A percentile compares a stretch with the other conserved stretches of the same genome.
phyloP scores from a whole-genome alignment of 2,329 filamentous ascomycete genomes.

The Cercospora sojina region DNA sequence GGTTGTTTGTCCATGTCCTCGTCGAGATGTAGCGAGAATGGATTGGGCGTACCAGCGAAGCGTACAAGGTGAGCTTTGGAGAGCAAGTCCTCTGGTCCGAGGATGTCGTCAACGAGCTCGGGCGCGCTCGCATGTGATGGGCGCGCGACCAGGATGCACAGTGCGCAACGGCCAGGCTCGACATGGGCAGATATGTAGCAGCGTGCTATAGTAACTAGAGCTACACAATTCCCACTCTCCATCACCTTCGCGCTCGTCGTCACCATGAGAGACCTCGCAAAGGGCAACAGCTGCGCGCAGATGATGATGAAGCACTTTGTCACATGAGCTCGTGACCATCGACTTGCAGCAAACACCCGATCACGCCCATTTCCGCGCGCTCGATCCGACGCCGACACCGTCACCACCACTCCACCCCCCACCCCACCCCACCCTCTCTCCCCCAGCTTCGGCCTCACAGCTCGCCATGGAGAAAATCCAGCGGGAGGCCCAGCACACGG shows the following conservation, averaged over 20 bases:
- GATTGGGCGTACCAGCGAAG: too few species aligned
- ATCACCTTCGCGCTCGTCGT: neutral
- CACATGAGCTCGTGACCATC: conserved; percentile 4
- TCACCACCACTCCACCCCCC: neutral
- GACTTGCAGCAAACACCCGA: neutral
- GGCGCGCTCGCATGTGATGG: conserved; percentile 3
- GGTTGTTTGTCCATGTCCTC: neutral
- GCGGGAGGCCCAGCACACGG: conserved; percentile 57
- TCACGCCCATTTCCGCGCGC: neutral
- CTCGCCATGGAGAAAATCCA: conserved; percentile 21
- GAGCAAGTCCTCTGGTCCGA: neutral
- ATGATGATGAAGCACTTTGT: neutral
- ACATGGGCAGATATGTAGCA: neutral
- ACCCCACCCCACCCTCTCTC: neutral
- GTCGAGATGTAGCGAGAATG: neutral
- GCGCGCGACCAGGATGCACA: neutral
- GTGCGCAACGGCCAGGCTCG: neutral
- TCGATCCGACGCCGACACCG: neutral
- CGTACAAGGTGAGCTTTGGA: neutral
- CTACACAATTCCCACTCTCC: neutral
- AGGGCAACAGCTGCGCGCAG: conserved; percentile 9
- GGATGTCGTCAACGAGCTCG: conserved; percentile 10
- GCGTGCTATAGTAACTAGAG: too few species aligned
- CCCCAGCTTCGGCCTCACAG: neutral
- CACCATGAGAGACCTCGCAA: neutral